These are phyloP conservation scores for Tylopilus plumbeoviolaceoides DNA, from an alignment of 768 basidiomycete genomes.

Conservation along the genomic window DNA sequence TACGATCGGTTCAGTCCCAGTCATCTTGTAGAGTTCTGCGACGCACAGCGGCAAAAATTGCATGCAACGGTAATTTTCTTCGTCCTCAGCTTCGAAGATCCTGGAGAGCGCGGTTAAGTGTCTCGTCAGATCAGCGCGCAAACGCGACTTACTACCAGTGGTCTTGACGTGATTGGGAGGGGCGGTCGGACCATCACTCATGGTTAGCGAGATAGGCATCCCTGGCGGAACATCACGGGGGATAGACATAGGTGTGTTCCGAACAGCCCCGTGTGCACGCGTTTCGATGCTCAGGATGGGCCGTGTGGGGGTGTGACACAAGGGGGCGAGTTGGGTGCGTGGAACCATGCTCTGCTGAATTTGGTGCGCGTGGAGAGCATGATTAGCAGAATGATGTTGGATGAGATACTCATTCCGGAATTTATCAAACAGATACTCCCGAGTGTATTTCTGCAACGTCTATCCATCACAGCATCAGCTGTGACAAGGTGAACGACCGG, in stretches of 20 bases:
- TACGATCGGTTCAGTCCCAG: slow-evolving; percentile 19
- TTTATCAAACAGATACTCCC: slow-evolving; percentile 78
- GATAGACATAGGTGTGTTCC: slow-evolving; percentile 43
- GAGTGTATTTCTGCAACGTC: slow-evolving; percentile 83
- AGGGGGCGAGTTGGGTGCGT: slow-evolving; percentile 24
- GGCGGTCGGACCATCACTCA: slow-evolving; percentile 33
- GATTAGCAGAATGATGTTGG: slow-evolving; percentile 48
- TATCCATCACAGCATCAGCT: slow-evolving; percentile 32
- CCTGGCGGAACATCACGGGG: slow-evolving; percentile 46
- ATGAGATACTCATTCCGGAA: slow-evolving; percentile 58
- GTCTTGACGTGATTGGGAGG: slow-evolving; percentile 30
- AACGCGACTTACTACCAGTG: slow-evolving; percentile 35
- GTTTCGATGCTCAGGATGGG: slow-evolving; percentile 64
- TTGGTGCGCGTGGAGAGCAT: slow-evolving; percentile 41
- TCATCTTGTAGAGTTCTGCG: slow-evolving; percentile 9
- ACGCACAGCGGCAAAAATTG: slow-evolving; percentile 87
- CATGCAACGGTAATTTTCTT: slow-evolving; percentile 90
- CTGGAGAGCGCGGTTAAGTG: slow-evolving; percentile 31
- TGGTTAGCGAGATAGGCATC: slow-evolving; percentile 38
- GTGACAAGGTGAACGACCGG: slow-evolving; percentile 12
- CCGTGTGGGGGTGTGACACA: slow-evolving; percentile 39
- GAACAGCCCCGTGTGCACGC: slow-evolving; percentile 39
- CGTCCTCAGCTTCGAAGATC: slow-evolving; percentile 60
- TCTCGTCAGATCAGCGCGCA: slow-evolving; percentile 5
- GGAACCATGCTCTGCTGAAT: slow-evolving; percentile 36